A percentile compares a stretch with the other conserved stretches of the same genome.
Evolutionary conservation across 192 early-diverging fungal species (phyloP).

Genomic region (Blastocladiella britannica): DNA sequence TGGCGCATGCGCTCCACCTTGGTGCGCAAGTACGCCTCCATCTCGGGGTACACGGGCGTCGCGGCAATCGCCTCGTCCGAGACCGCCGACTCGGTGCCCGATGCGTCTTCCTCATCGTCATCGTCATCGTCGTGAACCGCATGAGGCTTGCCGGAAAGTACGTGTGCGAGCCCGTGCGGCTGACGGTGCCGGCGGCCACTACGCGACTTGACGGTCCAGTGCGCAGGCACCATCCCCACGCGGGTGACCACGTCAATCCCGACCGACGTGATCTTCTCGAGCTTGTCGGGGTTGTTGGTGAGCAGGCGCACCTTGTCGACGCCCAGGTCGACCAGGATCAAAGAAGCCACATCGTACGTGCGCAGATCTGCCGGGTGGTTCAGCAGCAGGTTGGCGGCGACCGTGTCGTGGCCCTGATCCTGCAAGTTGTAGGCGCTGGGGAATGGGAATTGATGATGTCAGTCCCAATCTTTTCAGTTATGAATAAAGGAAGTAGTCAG

Average conservation of each 20-base stretch:
- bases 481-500: neutral
- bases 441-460: constrained; percentile 1
- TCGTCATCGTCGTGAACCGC: constrained; percentile 3
- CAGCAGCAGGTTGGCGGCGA: constrained; percentile 71
- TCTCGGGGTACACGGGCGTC: constrained; percentile 26
- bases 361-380: constrained; percentile 85
- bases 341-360: constrained; percentile 70
- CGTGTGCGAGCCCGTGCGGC: neutral
- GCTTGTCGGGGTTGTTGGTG: constrained; percentile 94
- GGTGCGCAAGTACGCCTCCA: constrained; percentile 68
- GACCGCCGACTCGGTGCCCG: constrained; percentile 6
- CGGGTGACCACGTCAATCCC: constrained; percentile 61
- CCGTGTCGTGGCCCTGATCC: constrained; percentile 85
- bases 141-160: too few relatives aligned
- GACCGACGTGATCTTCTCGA: constrained; percentile 45
- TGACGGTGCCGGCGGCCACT: constrained; percentile 6
- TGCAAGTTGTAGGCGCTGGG: constrained; percentile 86
- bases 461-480: too few relatives aligned
- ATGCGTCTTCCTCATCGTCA: neutral
- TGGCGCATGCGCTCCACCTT: constrained; percentile 87
- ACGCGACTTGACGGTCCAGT: constrained; percentile 34
- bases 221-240: constrained; percentile 74
- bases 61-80: constrained; percentile 13
- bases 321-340: constrained; percentile 68
- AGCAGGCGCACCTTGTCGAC: constrained; percentile 52